phyloP scores from a whole-genome alignment of 2,329 filamentous ascomycete species.

The Hymenoscyphus fraxineus region DNA sequence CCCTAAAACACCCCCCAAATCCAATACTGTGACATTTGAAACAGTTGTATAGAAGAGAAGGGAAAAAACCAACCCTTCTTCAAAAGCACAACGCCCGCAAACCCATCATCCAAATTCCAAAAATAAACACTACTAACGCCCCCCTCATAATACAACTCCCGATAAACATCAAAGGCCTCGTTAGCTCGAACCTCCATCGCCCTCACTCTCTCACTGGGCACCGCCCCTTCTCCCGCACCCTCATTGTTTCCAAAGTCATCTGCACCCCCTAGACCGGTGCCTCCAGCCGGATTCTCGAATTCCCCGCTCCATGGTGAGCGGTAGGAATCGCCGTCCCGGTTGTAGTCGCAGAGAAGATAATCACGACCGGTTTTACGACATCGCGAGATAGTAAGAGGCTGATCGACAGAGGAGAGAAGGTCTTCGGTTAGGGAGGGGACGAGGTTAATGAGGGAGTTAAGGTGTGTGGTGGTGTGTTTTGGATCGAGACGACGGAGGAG shows the following conservation, averaged over 20 bases:
- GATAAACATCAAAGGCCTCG: slow-evolving; percentile 93
- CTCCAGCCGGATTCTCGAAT: slow-evolving; percentile 85
- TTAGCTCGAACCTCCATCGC: slow-evolving; percentile 94
- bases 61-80: slow-evolving; percentile 71
- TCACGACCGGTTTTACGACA: slow-evolving; percentile 88
- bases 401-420: slow-evolving; percentile 94
- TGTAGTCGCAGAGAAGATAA: slow-evolving; percentile 99
- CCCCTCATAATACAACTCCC: slow-evolving; percentile 95
- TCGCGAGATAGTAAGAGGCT: slow-evolving; percentile 80
- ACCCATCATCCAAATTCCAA: slow-evolving; percentile 97
- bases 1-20: no score
- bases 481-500: slow-evolving; percentile 97
- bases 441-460: slow-evolving; percentile 82
- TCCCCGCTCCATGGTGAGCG: slow-evolving; percentile 98
- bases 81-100: slow-evolving; percentile 89
- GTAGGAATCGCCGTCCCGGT: slow-evolving; percentile 97
- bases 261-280: slow-evolving; percentile 52
- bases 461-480: slow-evolving; percentile 83
- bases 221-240: slow-evolving; percentile 70
- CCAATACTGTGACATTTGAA: slow-evolving; percentile 3
- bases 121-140: slow-evolving; percentile 96
- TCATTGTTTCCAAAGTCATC: slow-evolving; percentile 49
- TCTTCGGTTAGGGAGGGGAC: slow-evolving; percentile 94
- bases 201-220: slow-evolving; percentile 84
- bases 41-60: not conserved